Base-by-base conservation (phyloP, 2,329 filamentous ascomycete genomes). In the Cladophialophora chaetospira region DNA sequence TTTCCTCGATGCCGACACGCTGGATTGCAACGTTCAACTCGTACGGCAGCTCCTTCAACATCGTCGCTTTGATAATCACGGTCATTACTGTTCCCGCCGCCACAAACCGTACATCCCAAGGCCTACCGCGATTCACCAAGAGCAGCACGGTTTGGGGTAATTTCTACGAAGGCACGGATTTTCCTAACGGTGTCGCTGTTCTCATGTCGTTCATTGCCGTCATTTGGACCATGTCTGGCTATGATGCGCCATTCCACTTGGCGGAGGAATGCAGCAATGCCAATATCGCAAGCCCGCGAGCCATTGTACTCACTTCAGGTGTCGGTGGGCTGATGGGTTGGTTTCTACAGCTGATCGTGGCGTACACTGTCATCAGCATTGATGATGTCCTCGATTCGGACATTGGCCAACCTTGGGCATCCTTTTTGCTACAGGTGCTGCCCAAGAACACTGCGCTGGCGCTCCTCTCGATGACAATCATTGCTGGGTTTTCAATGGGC, bases 221-320 rank as follows among this genome's bases (percentile, higher is more conserved):
- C 29, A 87, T 88, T 61, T 88, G 85, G 85, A 87, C 84, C 4
- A 84, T 84, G 77, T 78, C 78, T 4, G 84, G 85, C 36, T 88
- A 88, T 67, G 86, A 88, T 69, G 80, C 80, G 0, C 83, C 86
- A 0, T 89, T 89, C 69, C 87, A 90, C 71, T 72, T 90, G n/a
- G 81, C 84, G 3, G 87, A 91, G 67, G 87, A 91, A 70, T 90
- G 87, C 71, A 85, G 83, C 58, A 90, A 90, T 64, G 87, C 88
- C 25, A 84, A 82, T 63, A 73, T 89, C 43, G 87, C 88, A 26
- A 82, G 85, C 8, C 87, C 87, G 0, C 82, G 87, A 10, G 87
- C 87, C 5, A 91, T 90, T 50, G 82, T 89, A 33, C 75, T 89
- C 67, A 90, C 88, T 0, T 84, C 84, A 1, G 81, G 75, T 1